Evolutionary conservation across 108 stramenopile genomes (phyloP).

Genomic region (Fistulifera solaris): DNA sequence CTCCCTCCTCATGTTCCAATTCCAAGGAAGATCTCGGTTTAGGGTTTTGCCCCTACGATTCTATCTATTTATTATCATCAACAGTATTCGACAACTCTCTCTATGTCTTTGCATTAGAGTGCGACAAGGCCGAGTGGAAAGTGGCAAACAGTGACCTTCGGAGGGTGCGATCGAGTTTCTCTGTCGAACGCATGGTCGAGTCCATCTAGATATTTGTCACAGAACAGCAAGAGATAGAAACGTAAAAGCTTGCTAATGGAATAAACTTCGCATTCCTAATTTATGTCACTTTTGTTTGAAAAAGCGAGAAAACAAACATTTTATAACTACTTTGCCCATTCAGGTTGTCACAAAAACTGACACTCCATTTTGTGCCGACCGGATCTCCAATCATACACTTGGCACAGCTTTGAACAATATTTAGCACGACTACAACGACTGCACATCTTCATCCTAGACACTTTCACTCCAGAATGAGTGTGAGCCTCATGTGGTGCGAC

Average conservation of each 20-base stretch:
- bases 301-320: too few relatives aligned
- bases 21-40: conserved; percentile 58
- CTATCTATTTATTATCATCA: conserved; percentile 54
- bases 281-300: too few relatives aligned
- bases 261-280: too few relatives aligned
- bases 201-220: too few relatives aligned
- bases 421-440: conserved; percentile 80
- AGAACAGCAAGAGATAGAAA: too few relatives aligned
- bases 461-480: conserved; percentile 22
- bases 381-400: conserved; percentile 87
- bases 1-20: conserved; percentile 48
- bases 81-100: conserved; percentile 48
- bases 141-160: conserved; percentile 57
- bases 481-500: background rate
- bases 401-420: conserved; percentile 83
- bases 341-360: conserved; percentile 50
- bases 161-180: conserved; percentile 55
- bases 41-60: conserved; percentile 77
- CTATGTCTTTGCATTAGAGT: conserved; percentile 52
- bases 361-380: conserved; percentile 84
- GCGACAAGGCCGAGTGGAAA: conserved; percentile 65
- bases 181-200: conserved; percentile 16
- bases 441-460: conserved; percentile 89
- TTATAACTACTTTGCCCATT: too few relatives aligned
- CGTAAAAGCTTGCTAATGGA: too few relatives aligned